Conservation (phyloP, 331 rosid species). For the Quercus tomentella region DNA sequence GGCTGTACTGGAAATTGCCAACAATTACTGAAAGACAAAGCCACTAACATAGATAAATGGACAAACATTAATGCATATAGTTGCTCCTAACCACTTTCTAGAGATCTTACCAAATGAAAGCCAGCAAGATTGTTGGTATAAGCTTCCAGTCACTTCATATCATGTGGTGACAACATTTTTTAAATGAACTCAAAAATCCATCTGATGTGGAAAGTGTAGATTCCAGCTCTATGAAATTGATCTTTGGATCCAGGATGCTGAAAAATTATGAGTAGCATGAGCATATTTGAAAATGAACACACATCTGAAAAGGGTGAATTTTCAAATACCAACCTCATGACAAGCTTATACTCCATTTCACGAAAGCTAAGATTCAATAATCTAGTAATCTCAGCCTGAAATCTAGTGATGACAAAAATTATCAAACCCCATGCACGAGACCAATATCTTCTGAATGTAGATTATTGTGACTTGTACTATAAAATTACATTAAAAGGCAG, state of each 20-base stretch:
- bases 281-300: constrained; percentile 15
- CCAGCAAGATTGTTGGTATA: constrained; percentile 75
- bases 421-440: constrained; percentile 10
- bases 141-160: constrained; percentile 90
- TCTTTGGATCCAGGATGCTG: constrained; percentile 92
- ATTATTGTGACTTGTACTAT: neutral
- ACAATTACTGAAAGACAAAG: neutral
- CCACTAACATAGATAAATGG: neutral
- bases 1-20: neutral
- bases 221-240: constrained; percentile 59
- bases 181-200: constrained; percentile 50
- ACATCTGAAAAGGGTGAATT: constrained; percentile 9
- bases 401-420: constrained; percentile 39
- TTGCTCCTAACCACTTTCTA: neutral
- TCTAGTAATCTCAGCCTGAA: constrained; percentile 67
- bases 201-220: constrained; percentile 21
- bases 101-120: constrained; percentile 74
- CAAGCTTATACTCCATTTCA: constrained; percentile 75
- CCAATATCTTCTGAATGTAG: neutral
- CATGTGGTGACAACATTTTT: constrained; percentile 62
- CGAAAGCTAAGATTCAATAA: constrained; percentile 59
- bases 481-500: neutral
- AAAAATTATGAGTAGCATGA: constrained; percentile 22
- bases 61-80: neutral
- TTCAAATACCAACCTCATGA: constrained; percentile 65